A percentile compares a stretch with the other conserved stretches of the same genome.
phyloP scores from a whole-genome alignment of 441 rosid genomes.

The Geranium incanum region DNA sequence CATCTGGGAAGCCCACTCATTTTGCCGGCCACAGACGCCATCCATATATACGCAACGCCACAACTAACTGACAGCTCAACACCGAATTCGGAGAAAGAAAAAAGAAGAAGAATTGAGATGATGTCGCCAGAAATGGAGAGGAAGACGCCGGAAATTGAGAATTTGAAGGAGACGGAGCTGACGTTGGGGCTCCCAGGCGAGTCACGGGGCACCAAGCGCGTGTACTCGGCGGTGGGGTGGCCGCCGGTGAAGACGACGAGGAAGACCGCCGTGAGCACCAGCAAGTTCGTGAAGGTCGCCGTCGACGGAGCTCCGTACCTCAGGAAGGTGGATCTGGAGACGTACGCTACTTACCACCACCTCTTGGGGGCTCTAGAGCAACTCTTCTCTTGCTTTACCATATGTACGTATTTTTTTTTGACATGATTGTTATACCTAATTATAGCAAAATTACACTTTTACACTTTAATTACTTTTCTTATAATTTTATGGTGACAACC shows the following conservation, averaged over 20 bases:
- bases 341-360: constrained; percentile 33
- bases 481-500: too few relatives aligned
- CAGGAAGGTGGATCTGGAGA: constrained; percentile 47
- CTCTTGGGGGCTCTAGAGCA: constrained; percentile 34
- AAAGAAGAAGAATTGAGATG: neutral
- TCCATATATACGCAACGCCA: neutral
- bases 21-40: constrained; percentile 15
- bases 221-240: constrained; percentile 53
- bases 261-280: constrained; percentile 33
- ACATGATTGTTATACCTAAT: too few relatives aligned
- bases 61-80: neutral
- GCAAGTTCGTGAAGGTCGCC: constrained; percentile 53
- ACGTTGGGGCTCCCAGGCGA: constrained; percentile 46
- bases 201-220: constrained; percentile 33
- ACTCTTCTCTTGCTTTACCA: constrained; percentile 38
- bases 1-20: constrained; percentile 13
- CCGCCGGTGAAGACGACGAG: constrained; percentile 56
- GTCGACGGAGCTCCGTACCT: constrained; percentile 62
- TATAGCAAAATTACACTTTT: too few relatives aligned
- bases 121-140: constrained; percentile 31
- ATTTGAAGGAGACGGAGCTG: constrained; percentile 40
- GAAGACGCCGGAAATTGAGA: constrained; percentile 27
- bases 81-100: neutral
- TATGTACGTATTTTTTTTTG: constrained; percentile 27
- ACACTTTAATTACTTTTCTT: too few relatives aligned